phyloP scores from a whole-genome alignment of 352 stramenopile genomes.

The Globisporangium spiculum region DNA sequence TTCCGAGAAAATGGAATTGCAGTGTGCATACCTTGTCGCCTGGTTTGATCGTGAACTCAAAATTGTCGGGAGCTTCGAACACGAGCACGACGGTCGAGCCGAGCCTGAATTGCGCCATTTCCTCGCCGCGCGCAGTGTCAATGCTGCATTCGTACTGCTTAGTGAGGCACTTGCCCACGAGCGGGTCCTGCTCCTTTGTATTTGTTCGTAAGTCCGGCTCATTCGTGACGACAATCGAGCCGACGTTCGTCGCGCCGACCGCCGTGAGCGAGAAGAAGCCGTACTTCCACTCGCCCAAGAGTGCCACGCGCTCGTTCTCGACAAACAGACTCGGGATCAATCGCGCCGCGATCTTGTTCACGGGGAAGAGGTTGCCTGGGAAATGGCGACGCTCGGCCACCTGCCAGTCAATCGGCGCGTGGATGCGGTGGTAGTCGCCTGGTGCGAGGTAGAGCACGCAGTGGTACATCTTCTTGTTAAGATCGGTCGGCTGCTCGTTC shows the following conservation, averaged over 20 bases:
- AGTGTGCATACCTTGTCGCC: slow-evolving; percentile 59
- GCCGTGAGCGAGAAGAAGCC: slow-evolving; percentile 83
- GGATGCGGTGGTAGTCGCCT: slow-evolving; percentile 87
- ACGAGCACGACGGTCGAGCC: slow-evolving; percentile 85
- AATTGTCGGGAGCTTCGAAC: slow-evolving; percentile 76
- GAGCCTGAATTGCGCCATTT: slow-evolving; percentile 83
- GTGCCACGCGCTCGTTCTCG: slow-evolving; percentile 77
- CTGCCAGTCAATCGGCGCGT: slow-evolving; percentile 75
- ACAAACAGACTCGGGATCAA: slow-evolving; percentile 82
- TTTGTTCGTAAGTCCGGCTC: slow-evolving; percentile 73
- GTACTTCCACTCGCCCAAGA: slow-evolving; percentile 73
- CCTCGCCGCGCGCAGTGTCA: slow-evolving; percentile 48
- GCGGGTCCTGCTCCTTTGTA: slow-evolving; percentile 45
- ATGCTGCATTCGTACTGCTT: slow-evolving; percentile 43
- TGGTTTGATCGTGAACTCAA: slow-evolving; percentile 69
- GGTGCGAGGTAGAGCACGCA: slow-evolving; percentile 84
- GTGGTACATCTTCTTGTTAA: slow-evolving; percentile 67
- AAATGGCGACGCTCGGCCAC: slow-evolving; percentile 79
- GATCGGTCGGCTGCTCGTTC: slow-evolving; percentile 15
- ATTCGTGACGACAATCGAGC: slow-evolving; percentile 72
- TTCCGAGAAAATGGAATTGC: not conserved
- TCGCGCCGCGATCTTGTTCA: slow-evolving; percentile 59
- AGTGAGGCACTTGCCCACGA: slow-evolving; percentile 51
- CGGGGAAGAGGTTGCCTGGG: slow-evolving; percentile 77
- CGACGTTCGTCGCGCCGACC: slow-evolving; percentile 85